Evolutionary conservation across 2,329 filamentous ascomycete genomes (phyloP).

Genomic region (Elsinoe arachidis): DNA sequence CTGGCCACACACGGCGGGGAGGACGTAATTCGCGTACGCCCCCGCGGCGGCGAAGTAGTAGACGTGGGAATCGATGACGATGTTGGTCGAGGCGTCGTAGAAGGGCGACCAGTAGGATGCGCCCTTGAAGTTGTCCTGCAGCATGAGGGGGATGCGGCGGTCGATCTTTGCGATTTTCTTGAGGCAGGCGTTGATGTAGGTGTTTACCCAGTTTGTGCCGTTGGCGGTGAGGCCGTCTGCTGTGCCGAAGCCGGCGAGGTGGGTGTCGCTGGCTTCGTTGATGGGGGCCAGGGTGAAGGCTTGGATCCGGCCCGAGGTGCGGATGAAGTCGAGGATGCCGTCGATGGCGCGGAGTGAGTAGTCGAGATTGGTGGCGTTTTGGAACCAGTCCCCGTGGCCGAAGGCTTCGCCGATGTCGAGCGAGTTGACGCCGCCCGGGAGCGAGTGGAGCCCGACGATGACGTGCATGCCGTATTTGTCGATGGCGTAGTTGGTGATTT

Average conservation of each 20-base stretch:
- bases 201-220: slow-evolving; percentile 26
- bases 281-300: slow-evolving; percentile 15
- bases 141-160: slow-evolving; percentile 27
- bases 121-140: slow-evolving; percentile 26
- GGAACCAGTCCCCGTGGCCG: slow-evolving; percentile 29
- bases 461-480: slow-evolving; percentile 30
- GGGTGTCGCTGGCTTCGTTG: slow-evolving; percentile 20
- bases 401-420: slow-evolving; percentile 23
- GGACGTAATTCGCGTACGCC: slow-evolving; percentile 22
- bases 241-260: slow-evolving; percentile 26
- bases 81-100: slow-evolving; percentile 22
- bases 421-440: slow-evolving; percentile 27
- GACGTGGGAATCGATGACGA: slow-evolving; percentile 27
- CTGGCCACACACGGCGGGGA: slow-evolving; percentile 23
- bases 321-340: slow-evolving; percentile 15
- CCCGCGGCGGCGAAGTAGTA: slow-evolving; percentile 26
- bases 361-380: slow-evolving; percentile 28
- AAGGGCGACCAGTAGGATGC: slow-evolving; percentile 24
- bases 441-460: slow-evolving; percentile 29
- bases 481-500: slow-evolving; percentile 30
- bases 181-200: slow-evolving; percentile 27
- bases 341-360: slow-evolving; percentile 18
- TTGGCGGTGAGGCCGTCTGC: slow-evolving; percentile 24
- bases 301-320: slow-evolving; percentile 5
- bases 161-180: slow-evolving; percentile 21